phyloP scores from a whole-genome alignment of 495 filamentous ascomycete genomes.

The Xylaria flabelliformis region DNA sequence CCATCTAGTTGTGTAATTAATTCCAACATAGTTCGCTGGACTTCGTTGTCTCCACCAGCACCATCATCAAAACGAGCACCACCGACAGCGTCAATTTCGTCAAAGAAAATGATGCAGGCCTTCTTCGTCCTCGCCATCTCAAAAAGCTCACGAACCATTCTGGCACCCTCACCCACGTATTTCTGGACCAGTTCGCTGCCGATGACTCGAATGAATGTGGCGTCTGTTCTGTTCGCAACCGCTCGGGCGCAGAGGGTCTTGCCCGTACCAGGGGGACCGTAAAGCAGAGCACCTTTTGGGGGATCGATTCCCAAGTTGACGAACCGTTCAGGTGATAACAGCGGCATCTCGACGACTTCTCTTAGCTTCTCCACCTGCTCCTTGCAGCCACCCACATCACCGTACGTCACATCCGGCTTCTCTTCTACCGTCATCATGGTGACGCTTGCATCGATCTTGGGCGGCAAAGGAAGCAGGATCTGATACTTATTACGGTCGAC shows the following conservation, averaged over 20 bases:
- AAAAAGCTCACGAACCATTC: conserved; percentile 98
- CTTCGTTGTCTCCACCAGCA: conserved; percentile 97
- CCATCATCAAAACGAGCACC: conserved; percentile 99
- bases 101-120: conserved; percentile 99
- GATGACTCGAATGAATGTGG: conserved; percentile 98
- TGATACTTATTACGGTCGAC: conserved; percentile 99
- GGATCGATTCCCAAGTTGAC: conserved; percentile 98
- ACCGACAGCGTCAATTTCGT: conserved; percentile 97
- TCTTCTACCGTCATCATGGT: conserved; percentile 99
- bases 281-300: conserved; percentile 95
- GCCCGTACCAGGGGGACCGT: conserved; percentile 95
- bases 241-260: conserved; percentile 98
- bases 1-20: conserved; percentile 98
- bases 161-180: conserved; percentile 95
- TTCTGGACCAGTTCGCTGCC: conserved; percentile 97
- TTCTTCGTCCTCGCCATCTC: conserved; percentile 99
- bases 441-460: conserved; percentile 98
- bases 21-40: conserved; percentile 99
- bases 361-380: conserved; percentile 99
- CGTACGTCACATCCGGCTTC: conserved; percentile 98
- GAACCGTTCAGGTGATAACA: conserved; percentile 95
- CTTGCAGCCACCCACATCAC: conserved; percentile 98
- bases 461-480: conserved; percentile 94
- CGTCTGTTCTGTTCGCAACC: conserved; percentile 96
- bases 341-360: conserved; percentile 97